A percentile compares a stretch with the other conserved stretches of the same genome.
Evolutionary conservation across 2,329 filamentous ascomycete species (phyloP).

Genomic region (Neurospora sp.): DNA sequence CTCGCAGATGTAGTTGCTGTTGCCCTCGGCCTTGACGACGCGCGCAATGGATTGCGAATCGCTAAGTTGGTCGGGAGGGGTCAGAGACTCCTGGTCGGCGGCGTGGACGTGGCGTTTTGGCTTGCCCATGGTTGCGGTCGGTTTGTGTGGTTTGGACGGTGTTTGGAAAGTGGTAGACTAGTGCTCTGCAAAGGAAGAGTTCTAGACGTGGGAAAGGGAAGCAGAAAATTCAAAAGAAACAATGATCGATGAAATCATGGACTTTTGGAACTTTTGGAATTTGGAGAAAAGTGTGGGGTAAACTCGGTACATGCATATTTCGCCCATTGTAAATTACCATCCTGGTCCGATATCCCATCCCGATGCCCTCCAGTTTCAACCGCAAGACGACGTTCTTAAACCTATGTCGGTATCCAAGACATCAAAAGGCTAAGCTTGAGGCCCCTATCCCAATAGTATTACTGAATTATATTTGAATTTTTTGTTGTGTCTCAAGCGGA

Average conservation of each 20-base stretch:
- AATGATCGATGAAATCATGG: not conserved
- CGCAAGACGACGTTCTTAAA: too few species aligned
- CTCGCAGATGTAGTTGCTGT: constrained; percentile 76
- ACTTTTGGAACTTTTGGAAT: not conserved
- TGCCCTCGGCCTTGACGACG: constrained; percentile 74
- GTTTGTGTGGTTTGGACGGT: not conserved
- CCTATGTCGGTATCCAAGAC: too few species aligned
- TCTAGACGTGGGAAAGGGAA: not conserved
- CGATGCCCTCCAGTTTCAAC: too few species aligned
- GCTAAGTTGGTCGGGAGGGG: constrained; percentile 48
- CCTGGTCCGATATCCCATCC: not conserved
- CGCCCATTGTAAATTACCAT: not conserved
- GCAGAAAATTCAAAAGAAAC: not conserved
- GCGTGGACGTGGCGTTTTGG: constrained; percentile 71
- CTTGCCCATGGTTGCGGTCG: constrained; percentile 46
- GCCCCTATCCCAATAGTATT: too few species aligned
- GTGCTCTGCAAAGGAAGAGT: not conserved
- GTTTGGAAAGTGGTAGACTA: not conserved
- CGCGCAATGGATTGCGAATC: constrained; percentile 61
- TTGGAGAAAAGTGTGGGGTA: not conserved
- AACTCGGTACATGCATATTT: not conserved
- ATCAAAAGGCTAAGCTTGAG: too few species aligned
- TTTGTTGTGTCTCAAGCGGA: too few species aligned
- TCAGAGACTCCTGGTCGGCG: constrained; percentile 61
- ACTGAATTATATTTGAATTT: too few species aligned